Base-by-base conservation (phyloP, 2,329 filamentous ascomycete genomes). In the Amesomyces nigricolor region DNA sequence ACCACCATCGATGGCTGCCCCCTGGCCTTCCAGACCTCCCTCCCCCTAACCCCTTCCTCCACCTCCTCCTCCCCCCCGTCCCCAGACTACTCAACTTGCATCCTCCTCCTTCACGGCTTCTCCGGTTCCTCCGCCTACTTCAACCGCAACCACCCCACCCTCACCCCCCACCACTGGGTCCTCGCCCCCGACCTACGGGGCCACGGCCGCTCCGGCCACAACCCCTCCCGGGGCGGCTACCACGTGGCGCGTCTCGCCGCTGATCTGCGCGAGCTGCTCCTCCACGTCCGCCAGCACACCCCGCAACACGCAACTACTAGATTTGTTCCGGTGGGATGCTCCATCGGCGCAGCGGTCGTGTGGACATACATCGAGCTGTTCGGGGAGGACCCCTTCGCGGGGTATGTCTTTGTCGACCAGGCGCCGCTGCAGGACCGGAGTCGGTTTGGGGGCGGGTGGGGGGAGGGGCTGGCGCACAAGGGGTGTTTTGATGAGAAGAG, bases 361-460 rank as follows among this genome's bases (percentile, higher is more conserved):
- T 73, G 71, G 71, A 73, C 71, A 0, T 71, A 72, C 52, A 59
- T 69, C 5, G 72, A 74, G 63, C 65, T 74, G 0, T 73, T 72
- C 40, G 67, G 68, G 3, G 60, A 64, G 50, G 16, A 13, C 10
- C 52, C 37, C 29, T 69, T 73, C 35, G 53, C 61, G 0, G 71
- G 68, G 0, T 66, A 69, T 38, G 65, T 70, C 17, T 72, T 73
- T 44, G 72, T 72, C 14, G 72, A 73, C 64, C 72, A 74, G 62
- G 71, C 70, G 4, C 72, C 72, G 40, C 61, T 73, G 49, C 72
- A 74, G 62, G 71, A 74, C 51, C 68, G 69, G 14, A 67, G 67
- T 9, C 13, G 44, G 2, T 66, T 68, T 47, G 66, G 60, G 39
- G 14, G 52, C 29, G 49, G 58, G 50, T 2, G 73, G 72, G 71